Percentiles rank a stretch among this genome's conserved stretches.
Evolutionary conservation across 768 basidiomycete genomes (phyloP).

Genomic region (Collybia nuda): DNA sequence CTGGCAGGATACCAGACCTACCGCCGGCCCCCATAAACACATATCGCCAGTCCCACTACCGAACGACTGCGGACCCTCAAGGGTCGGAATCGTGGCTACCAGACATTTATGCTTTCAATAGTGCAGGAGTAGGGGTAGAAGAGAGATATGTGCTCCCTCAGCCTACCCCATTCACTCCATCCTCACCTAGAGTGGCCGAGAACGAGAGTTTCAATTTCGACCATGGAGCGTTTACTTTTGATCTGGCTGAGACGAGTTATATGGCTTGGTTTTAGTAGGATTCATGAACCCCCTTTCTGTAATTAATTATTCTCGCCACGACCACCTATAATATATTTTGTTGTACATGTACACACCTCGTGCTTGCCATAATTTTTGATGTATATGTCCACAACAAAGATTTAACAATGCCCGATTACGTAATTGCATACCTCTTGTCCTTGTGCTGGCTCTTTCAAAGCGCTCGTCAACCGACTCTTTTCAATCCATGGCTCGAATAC

Average conservation of each 20-base stretch:
- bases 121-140: slow-evolving; percentile 39
- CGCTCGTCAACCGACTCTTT: slow-evolving; percentile 16
- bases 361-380: no score
- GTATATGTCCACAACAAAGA: no score
- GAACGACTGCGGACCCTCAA: slow-evolving; percentile 2
- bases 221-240: slow-evolving; percentile 54
- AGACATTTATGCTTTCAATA: slow-evolving; percentile 46
- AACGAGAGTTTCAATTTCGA: slow-evolving; percentile 62
- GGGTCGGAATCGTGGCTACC: slow-evolving; percentile 33
- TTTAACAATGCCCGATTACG: not conserved
- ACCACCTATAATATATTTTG: no score
- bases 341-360: no score
- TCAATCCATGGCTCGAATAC: slow-evolving; percentile 71
- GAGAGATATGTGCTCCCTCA: slow-evolving; percentile 34
- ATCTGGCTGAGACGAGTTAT: slow-evolving; percentile 60
- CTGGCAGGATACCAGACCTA: not conserved
- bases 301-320: no score
- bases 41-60: not conserved
- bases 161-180: slow-evolving; percentile 44
- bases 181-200: slow-evolving; percentile 49
- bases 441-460: slow-evolving; percentile 15
- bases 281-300: not conserved
- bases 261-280: slow-evolving; percentile 64
- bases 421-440: not conserved
- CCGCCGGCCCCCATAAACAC: not conserved